phyloP scores from a whole-genome alignment of 2,329 filamentous ascomycete species.

The Verticillium isaacii region DNA sequence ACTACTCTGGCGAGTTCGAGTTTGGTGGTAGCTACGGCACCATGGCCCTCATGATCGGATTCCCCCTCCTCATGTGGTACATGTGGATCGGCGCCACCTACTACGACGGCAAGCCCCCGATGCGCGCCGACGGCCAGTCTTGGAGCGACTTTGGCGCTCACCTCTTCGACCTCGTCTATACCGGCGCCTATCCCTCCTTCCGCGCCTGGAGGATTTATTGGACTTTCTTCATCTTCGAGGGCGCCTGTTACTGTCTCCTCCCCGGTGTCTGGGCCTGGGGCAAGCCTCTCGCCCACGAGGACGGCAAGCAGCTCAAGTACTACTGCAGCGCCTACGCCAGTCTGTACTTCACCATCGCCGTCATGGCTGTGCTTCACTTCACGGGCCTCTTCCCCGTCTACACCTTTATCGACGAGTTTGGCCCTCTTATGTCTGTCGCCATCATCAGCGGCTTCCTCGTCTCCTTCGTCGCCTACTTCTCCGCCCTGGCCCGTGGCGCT shows the following conservation, averaged over 20 bases:
- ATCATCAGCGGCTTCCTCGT: conserved; percentile 87
- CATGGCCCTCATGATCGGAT: conserved; percentile 75
- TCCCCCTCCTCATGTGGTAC: conserved; percentile 88
- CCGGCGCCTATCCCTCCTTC: conserved; percentile 75
- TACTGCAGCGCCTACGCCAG: conserved; percentile 89
- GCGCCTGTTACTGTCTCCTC: conserved; percentile 73
- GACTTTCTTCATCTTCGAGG: conserved; percentile 85
- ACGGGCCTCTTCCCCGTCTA: conserved; percentile 84
- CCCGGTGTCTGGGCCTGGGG: conserved; percentile 86
- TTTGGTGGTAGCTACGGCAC: conserved; percentile 77
- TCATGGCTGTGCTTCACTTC: conserved; percentile 70
- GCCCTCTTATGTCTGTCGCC: conserved; percentile 84
- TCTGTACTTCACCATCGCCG: conserved; percentile 78
- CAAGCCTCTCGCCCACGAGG: conserved; percentile 78
- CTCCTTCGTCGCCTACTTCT: conserved; percentile 79
- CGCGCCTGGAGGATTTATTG: conserved; percentile 94
- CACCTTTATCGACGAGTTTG: conserved; percentile 92
- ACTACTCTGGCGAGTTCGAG: conserved; percentile 63
- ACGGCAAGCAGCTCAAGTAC: conserved; percentile 83
- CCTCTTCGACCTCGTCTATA: conserved; percentile 65
- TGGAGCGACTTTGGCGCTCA: conserved; percentile 62
- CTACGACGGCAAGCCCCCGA: conserved; percentile 75
- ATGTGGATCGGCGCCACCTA: conserved; percentile 91
- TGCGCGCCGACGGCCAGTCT: conserved; percentile 55
- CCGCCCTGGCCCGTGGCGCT: conserved; percentile 72